Percentiles rank a stretch among this genome's conserved stretches.
These are phyloP conservation scores for Fusarium sp. DNA, from an alignment of 2,329 filamentous ascomycete species.

Conservation along the genomic window DNA sequence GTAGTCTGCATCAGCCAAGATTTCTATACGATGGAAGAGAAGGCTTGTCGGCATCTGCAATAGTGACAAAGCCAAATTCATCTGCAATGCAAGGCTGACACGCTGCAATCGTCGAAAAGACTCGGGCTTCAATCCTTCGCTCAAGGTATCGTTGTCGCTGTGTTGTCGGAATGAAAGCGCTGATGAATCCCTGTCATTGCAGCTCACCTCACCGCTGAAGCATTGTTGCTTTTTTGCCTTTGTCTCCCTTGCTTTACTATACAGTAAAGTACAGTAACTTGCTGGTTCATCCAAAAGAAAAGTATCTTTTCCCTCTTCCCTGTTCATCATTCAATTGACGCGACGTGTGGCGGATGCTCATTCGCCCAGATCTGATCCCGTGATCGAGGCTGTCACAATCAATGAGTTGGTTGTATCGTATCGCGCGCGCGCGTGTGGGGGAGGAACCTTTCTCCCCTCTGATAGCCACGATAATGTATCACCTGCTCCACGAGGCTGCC, in stretches of 20 bases:
- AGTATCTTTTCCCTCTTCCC: background rate
- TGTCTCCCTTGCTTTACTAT: background rate
- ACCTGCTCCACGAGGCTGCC: slow-evolving; percentile 18
- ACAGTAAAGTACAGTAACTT: background rate
- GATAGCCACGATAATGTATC: slow-evolving; percentile 24
- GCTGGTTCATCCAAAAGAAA: background rate
- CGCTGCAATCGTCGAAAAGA: background rate
- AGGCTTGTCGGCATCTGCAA: background rate
- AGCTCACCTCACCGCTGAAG: slow-evolving; percentile 30
- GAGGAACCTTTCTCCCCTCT: slow-evolving; percentile 9
- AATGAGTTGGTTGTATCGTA: background rate
- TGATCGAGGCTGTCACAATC: slow-evolving; percentile 20
- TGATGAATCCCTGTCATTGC: slow-evolving; percentile 10
- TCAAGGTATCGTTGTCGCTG: background rate
- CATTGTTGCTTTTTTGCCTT: slow-evolving; percentile 14
- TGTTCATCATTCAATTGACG: slow-evolving; percentile 8
- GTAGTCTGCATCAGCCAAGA: background rate
- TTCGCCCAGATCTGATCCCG: slow-evolving; percentile 27
- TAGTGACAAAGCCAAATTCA: background rate
- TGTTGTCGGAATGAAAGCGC: background rate
- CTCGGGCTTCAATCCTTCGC: background rate
- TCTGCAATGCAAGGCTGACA: slow-evolving; percentile 5
- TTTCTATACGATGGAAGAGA: background rate
- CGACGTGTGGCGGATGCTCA: slow-evolving; percentile 41
- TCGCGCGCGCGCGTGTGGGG: slow-evolving; percentile 9